phyloP scores from a whole-genome alignment of 2,329 filamentous ascomycete genomes.

The Sporothrix humicola region DNA sequence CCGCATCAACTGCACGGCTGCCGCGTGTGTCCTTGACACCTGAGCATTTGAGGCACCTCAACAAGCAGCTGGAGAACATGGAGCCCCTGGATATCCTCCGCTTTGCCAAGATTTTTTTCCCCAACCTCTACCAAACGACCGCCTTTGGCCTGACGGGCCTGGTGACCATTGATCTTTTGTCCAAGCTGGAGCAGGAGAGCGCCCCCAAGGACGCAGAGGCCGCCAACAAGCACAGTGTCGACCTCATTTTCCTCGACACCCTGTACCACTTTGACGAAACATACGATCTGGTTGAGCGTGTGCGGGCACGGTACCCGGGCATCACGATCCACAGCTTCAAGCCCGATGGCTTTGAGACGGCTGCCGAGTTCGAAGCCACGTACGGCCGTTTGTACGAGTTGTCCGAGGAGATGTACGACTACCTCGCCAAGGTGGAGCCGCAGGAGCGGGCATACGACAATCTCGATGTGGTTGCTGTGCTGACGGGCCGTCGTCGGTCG shows the following conservation, averaged over 20 bases:
- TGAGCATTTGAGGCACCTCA: slow-evolving; percentile 87
- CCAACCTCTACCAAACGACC: slow-evolving; percentile 85
- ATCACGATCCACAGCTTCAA: slow-evolving; percentile 88
- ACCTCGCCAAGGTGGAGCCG: slow-evolving; percentile 95
- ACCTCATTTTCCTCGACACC: slow-evolving; percentile 82
- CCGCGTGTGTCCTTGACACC: slow-evolving; percentile 85
- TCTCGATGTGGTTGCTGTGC: slow-evolving; percentile 83
- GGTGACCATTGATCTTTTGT: slow-evolving; percentile 83
- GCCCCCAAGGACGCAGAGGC: slow-evolving; percentile 42
- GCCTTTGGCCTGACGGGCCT: slow-evolving; percentile 83
- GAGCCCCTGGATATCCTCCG: slow-evolving; percentile 88
- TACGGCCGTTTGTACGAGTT: slow-evolving; percentile 88
- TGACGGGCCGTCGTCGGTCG: slow-evolving; percentile 88
- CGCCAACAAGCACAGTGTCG: slow-evolving; percentile 50
- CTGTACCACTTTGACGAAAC: slow-evolving; percentile 84
- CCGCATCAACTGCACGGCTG: slow-evolving; percentile 66
- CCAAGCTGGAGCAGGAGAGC: slow-evolving; percentile 70
- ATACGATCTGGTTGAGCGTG: slow-evolving; percentile 72
- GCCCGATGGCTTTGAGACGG: slow-evolving; percentile 75
- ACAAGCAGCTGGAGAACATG: slow-evolving; percentile 84
- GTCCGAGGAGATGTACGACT: slow-evolving; percentile 91
- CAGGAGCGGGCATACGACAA: slow-evolving; percentile 89
- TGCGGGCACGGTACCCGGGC: slow-evolving; percentile 76
- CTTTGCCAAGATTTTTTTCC: slow-evolving; percentile 90
- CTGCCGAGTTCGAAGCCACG: slow-evolving; percentile 77